Conservation (phyloP, 2,329 filamentous ascomycete species). For the Aspergillus arachidicola region DNA sequence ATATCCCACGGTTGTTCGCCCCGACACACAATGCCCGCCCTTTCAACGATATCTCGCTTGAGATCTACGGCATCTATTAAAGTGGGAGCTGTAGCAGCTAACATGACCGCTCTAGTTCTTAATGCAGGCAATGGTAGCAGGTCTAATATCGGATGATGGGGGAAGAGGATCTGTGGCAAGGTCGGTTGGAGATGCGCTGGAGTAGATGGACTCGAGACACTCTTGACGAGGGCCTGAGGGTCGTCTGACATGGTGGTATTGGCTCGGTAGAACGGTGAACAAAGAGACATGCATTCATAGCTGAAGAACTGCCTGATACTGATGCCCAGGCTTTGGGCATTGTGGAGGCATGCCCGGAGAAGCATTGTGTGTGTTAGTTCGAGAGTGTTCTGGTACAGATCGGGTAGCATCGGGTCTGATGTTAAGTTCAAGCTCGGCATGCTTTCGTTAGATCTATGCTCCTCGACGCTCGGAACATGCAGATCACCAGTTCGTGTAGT, state of each 20-base stretch:
- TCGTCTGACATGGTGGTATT: constrained; percentile 15
- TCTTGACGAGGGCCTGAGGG: constrained; percentile 26
- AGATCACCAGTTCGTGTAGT: not conserved
- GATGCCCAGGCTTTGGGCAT: constrained; percentile 14
- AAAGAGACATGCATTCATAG: constrained; percentile 17
- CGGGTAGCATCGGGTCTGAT: not conserved
- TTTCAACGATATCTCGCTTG: constrained; percentile 40
- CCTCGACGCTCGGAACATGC: not conserved
- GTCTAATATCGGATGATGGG: constrained; percentile 43
- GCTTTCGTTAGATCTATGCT: not conserved
- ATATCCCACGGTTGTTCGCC: constrained; percentile 39
- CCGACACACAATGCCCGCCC: constrained; percentile 30
- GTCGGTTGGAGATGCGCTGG: constrained; percentile 41
- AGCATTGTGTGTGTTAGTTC: not conserved
- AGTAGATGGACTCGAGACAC: constrained; percentile 20
- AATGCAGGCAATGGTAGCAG: constrained; percentile 39
- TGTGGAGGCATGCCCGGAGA: constrained; percentile 11
- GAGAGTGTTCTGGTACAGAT: constrained; percentile 7
- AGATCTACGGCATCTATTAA: constrained; percentile 38
- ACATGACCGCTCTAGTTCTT: constrained; percentile 35
- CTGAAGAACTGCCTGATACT: constrained; percentile 12
- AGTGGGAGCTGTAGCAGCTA: constrained; percentile 33
- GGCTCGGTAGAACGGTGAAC: constrained; percentile 39
- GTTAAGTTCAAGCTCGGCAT: too few species aligned
- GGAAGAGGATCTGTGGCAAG: constrained; percentile 40